Conservation (phyloP, 139 green algal genomes). For the Chlamydomonas sphaeroides region DNA sequence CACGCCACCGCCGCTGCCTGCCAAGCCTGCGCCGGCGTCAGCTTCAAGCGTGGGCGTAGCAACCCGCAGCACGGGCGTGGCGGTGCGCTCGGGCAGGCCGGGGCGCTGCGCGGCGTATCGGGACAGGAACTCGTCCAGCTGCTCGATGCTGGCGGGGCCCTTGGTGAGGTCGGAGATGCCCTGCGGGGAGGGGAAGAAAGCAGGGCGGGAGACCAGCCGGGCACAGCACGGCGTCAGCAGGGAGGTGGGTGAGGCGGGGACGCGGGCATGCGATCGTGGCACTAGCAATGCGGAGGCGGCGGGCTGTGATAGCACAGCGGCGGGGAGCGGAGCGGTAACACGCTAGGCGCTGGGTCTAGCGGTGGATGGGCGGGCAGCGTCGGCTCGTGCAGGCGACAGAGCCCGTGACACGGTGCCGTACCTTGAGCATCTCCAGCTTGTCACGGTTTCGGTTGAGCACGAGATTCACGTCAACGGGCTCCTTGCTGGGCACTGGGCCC, state of each 20-base stretch:
- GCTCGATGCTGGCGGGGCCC: slow-evolving; percentile 28
- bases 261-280: too few relatives aligned
- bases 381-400: background rate
- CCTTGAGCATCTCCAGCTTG: slow-evolving; percentile 40
- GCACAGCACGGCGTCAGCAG: too few relatives aligned
- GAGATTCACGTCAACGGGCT: slow-evolving; percentile 35
- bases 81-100: slow-evolving; percentile 26
- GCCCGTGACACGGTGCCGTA: background rate
- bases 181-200: slow-evolving; percentile 6
- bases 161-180: slow-evolving; percentile 30
- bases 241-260: too few relatives aligned
- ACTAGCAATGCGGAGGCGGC: too few relatives aligned
- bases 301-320: too few relatives aligned
- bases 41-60: slow-evolving; percentile 5
- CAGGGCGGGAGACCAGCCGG: too few relatives aligned
- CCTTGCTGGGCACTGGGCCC: background rate
- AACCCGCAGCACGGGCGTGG: slow-evolving; percentile 32
- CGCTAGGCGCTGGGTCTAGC: too few relatives aligned
- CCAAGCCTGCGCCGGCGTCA: too few relatives aligned
- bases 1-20: too few relatives aligned
- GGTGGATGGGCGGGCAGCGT: background rate
- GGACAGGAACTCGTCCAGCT: slow-evolving; percentile 48
- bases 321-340: too few relatives aligned
- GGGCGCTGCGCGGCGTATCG: slow-evolving; percentile 37
- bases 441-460: slow-evolving; percentile 38